Evolutionary conservation across 495 filamentous ascomycete species (phyloP).

Genomic region (Lasiosphaeria miniovina): DNA sequence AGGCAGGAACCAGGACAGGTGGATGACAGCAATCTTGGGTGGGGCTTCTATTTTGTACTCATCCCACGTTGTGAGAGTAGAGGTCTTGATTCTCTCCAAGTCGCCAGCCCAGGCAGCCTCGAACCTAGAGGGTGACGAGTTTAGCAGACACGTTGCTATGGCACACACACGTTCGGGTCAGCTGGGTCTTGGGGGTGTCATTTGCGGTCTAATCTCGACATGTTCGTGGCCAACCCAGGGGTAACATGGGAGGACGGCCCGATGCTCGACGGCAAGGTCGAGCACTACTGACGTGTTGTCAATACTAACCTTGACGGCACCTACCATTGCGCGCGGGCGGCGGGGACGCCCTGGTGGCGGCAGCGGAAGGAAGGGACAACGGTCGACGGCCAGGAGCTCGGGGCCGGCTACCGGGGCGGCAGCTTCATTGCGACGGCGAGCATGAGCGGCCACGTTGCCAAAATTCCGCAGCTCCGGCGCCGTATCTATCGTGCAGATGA

Average conservation of each 20-base stretch:
- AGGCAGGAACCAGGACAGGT: no score
- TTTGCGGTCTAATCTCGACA: no score
- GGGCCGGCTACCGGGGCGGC: slow-evolving; percentile 59
- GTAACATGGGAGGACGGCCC: slow-evolving; percentile 69
- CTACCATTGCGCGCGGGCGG: slow-evolving; percentile 76
- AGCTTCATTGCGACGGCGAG: slow-evolving; percentile 77
- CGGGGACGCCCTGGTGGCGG: slow-evolving; percentile 62
- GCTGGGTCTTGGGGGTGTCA: no score
- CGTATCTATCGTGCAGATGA: no score
- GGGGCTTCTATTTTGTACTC: slow-evolving; percentile 49
- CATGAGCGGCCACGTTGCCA: slow-evolving; percentile 84
- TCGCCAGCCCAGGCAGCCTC: slow-evolving; percentile 70
- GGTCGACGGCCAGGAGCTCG: slow-evolving; percentile 61
- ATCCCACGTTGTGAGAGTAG: slow-evolving; percentile 45
- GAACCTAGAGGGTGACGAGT: slow-evolving; percentile 41
- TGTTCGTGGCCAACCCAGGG: slow-evolving; percentile 79
- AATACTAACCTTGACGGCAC: slow-evolving; percentile 76
- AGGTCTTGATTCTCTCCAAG: slow-evolving; percentile 51
- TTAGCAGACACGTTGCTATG: no score
- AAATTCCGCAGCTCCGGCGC: slow-evolving; percentile 78
- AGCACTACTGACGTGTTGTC: slow-evolving; percentile 67
- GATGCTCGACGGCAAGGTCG: slow-evolving; percentile 61
- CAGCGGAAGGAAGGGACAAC: slow-evolving; percentile 64
- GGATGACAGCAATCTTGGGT: slow-evolving; percentile 61
- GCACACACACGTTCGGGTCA: no score